A percentile compares a stretch with the other conserved stretches of the same genome.
Conservation (phyloP, 169 alveolate genomes). For the Plasmodium gallinaceum region DNA sequence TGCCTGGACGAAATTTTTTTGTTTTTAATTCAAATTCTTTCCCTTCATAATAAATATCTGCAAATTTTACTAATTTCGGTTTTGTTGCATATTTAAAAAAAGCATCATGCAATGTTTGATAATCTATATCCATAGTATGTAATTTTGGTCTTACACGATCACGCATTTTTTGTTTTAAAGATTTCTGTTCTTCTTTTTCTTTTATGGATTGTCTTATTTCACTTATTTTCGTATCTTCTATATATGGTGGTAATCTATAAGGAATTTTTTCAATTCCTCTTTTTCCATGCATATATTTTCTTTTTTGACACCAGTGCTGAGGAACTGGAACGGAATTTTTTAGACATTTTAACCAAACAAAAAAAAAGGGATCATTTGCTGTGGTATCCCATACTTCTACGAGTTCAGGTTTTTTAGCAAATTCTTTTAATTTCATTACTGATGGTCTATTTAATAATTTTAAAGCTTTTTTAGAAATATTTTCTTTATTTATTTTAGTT, state of each 20-base stretch:
- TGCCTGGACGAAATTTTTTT: slow-evolving; percentile 96
- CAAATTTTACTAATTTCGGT: slow-evolving; percentile 96
- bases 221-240: slow-evolving; percentile 92
- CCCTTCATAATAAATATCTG: slow-evolving; percentile 98
- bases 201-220: slow-evolving; percentile 92
- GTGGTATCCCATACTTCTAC: slow-evolving; percentile 97
- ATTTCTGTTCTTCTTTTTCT: slow-evolving; percentile 95
- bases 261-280: slow-evolving; percentile 96
- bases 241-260: slow-evolving; percentile 95
- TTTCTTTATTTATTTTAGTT: slow-evolving; percentile 22
- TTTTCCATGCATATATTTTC: slow-evolving; percentile 95
- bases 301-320: slow-evolving; percentile 98
- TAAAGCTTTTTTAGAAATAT: slow-evolving; percentile 62
- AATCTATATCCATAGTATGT: slow-evolving; percentile 97
- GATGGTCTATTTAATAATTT: slow-evolving; percentile 77
- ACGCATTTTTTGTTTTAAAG: slow-evolving; percentile 96
- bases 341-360: slow-evolving; percentile 94
- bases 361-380: slow-evolving; percentile 96
- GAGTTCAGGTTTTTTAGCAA: slow-evolving; percentile 89
- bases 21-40: slow-evolving; percentile 96
- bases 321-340: slow-evolving; percentile 98
- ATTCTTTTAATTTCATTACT: slow-evolving; percentile 77
- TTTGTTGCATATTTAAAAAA: slow-evolving; percentile 97
- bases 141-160: slow-evolving; percentile 98
- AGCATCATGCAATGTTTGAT: slow-evolving; percentile 98